Conservation (phyloP, 2,329 filamentous ascomycete genomes). For the Exophiala phaeomuriformis region DNA sequence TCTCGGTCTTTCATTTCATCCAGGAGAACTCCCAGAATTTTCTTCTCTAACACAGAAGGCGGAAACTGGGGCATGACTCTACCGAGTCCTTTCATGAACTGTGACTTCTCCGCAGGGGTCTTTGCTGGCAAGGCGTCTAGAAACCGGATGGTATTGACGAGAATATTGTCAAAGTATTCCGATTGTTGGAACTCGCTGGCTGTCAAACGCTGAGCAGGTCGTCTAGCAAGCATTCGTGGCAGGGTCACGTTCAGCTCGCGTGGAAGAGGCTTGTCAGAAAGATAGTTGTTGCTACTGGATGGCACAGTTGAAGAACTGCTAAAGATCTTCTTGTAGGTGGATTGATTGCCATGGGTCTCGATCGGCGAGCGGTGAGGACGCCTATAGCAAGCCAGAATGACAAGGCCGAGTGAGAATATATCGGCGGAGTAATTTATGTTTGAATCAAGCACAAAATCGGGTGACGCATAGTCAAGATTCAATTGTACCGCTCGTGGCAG, state of each 20-base stretch:
- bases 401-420: conserved; percentile 84
- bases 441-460: conserved; percentile 88
- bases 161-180: conserved; percentile 91
- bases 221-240: conserved; percentile 75
- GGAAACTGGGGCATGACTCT: conserved; percentile 89
- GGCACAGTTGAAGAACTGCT: conserved; percentile 71
- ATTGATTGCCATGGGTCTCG: conserved; percentile 70
- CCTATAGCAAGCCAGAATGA: conserved; percentile 88
- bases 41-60: conserved; percentile 87
- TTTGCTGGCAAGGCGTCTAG: conserved; percentile 86
- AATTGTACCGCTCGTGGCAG: conserved; percentile 77
- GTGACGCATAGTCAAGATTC: conserved; percentile 86
- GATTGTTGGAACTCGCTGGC: conserved; percentile 91
- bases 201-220: conserved; percentile 78
- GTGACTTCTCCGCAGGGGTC: conserved; percentile 79
- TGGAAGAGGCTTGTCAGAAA: conserved; percentile 71
- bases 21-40: conserved; percentile 77
- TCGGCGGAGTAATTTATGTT: conserved; percentile 78
- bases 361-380: conserved; percentile 85
- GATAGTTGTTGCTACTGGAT: conserved; percentile 72
- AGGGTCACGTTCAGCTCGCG: conserved; percentile 72
- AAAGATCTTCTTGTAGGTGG: conserved; percentile 79
- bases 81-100: conserved; percentile 82
- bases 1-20: conserved; percentile 93
- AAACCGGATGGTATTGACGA: conserved; percentile 94